These are phyloP conservation scores for Cercophora newfieldiana DNA, from an alignment of 495 filamentous ascomycete genomes.

Conservation along the genomic window DNA sequence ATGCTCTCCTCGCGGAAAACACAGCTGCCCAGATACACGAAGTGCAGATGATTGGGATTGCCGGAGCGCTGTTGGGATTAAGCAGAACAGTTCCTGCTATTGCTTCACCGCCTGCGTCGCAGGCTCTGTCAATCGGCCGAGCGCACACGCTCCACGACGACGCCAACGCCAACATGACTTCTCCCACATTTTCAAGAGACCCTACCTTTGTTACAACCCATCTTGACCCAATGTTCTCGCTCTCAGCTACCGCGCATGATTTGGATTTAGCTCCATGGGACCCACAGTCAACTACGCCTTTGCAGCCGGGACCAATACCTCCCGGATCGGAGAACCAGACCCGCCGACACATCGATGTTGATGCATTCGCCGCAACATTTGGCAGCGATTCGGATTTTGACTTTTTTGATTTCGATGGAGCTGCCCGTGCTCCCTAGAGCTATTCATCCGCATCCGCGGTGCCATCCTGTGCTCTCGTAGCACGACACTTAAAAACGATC, in stretches of 20 bases:
- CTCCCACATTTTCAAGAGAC: neutral
- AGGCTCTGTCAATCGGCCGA: too few relatives aligned
- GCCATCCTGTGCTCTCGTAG: slow-evolving; percentile 1
- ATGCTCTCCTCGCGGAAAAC: too few relatives aligned
- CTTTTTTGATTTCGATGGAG: neutral
- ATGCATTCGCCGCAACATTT: neutral
- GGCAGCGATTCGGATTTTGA: neutral
- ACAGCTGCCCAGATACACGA: too few relatives aligned
- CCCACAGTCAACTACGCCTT: slow-evolving; percentile 1
- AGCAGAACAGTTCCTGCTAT: too few relatives aligned
- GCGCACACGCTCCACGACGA: too few relatives aligned
- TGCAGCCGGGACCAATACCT: neutral
- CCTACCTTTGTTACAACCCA: neutral
- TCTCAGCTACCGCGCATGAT: neutral
- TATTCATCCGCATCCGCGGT: neutral
- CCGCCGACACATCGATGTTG: neutral
- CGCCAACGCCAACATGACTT: too few relatives aligned
- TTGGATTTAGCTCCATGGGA: neutral
- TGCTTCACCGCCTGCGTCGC: too few relatives aligned
- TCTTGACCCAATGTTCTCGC: slow-evolving; percentile 10
- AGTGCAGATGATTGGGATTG: too few relatives aligned
- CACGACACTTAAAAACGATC: neutral
- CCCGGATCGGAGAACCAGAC: slow-evolving; percentile 4
- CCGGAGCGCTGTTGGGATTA: too few relatives aligned
- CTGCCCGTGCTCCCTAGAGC: slow-evolving; percentile 1